Conservation (phyloP, 495 filamentous ascomycete species). For the Schizothecium vesticola region DNA sequence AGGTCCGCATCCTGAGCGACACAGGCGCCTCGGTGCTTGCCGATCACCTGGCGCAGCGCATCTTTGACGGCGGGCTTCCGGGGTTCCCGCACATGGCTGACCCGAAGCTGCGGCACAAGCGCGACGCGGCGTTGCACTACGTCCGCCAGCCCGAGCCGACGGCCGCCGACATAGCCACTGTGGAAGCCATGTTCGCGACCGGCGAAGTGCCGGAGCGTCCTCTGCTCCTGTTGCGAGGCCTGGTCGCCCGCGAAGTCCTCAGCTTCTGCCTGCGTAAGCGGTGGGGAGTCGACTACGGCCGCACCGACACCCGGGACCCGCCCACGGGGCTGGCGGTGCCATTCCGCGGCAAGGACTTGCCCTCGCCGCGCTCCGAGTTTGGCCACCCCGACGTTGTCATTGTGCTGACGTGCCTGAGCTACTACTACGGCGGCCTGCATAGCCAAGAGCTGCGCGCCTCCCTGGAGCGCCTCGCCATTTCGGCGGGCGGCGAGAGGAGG, state of each 20-base stretch:
- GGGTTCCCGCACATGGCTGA: background rate
- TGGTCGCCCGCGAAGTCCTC: background rate
- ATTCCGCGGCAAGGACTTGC: conserved; percentile 60
- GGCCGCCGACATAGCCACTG: background rate
- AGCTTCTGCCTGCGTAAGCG: conserved; percentile 37
- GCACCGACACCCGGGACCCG: conserved; percentile 34
- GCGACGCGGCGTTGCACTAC: background rate
- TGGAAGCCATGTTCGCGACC: background rate
- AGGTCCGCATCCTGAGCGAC: background rate
- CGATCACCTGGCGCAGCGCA: background rate
- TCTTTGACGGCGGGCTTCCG: background rate
- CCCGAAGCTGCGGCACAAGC: background rate
- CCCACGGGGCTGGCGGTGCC: conserved; percentile 57
- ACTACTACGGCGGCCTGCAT: conserved; percentile 58
- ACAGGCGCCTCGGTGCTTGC: background rate
- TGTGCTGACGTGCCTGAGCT: conserved; percentile 55
- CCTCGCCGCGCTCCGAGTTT: conserved; percentile 56
- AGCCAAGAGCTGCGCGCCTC: conserved; percentile 45
- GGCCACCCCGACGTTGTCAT: conserved; percentile 65
- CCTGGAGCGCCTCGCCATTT: conserved; percentile 45
- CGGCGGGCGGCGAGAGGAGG: conserved; percentile 47
- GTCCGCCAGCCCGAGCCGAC: background rate
- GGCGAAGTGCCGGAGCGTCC: background rate
- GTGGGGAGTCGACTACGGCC: conserved; percentile 60
- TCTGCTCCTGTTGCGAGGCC: background rate